Evolutionary conservation across 345 rosid genomes (phyloP), one percentile per base, ranked within the genome.

Genomic region (Triadica sebifera): DNA sequence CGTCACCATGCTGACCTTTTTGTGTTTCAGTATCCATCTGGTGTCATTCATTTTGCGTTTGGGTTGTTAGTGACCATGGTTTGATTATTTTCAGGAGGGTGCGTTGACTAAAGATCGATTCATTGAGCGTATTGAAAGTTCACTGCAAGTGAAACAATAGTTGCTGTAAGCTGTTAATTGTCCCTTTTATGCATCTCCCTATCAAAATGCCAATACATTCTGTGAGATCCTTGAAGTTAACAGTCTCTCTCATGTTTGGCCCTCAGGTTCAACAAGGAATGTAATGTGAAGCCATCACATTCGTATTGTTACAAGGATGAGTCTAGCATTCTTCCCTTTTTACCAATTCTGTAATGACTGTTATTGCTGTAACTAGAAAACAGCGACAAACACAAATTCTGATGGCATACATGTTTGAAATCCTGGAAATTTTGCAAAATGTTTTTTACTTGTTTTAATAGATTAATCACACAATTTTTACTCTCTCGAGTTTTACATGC

Each of bases 51-150:
- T 22, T 1, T n/a, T 39, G 41, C 5, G 64, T 25, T 63, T 49
- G 22, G 19, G 46, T 10, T 64, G 43, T 65, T 43, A 15, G 1
- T 22, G 69, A 13, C n/a, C 12, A 15, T 66, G 41, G n/a, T 15
- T 56, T 20, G 53, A 70, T 72, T 49, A 57, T 75, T 25, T 62
- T 45, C 82, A 93, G 96, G 98, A 91, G 83, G 98, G 98, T 59
- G 96, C 97, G 22, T 83, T 91, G 80, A 78, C 86, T 6, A 93
- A 87, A 22, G 84, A 90, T 70, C 83, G 86, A 73, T 90, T 93
- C 17, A 78, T 93, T 59, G 66, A 87, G 80, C 91, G 89, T 51
- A 80, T 93, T 16, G 92, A 93, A 78, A 87, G 78, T 69, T 89
- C 93, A 3, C 80, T 91, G 74, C 78, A 83, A 66, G 86, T 88